Evolutionary conservation across 176 grass and related monocot genomes (phyloP).

Genomic region (Pontederia paniculata): DNA sequence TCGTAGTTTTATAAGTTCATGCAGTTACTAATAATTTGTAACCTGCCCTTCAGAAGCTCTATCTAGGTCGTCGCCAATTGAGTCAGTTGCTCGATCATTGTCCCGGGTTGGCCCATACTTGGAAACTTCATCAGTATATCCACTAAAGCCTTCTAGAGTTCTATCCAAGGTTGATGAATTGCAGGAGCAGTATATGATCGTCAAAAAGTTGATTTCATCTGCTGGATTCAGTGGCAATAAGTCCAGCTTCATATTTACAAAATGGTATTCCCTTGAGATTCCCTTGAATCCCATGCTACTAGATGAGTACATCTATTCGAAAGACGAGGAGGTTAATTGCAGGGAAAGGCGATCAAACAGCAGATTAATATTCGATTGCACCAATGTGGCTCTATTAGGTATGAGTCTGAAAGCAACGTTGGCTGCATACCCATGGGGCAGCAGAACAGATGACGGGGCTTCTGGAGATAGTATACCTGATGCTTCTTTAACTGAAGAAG

Average conservation of each 20-base stretch:
- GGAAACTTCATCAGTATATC: constrained; percentile 54
- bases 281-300: constrained; percentile 48
- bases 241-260: not conserved
- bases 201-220: constrained; percentile 48
- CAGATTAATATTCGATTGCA: constrained; percentile 57
- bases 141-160: constrained; percentile 57
- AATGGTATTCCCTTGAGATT: constrained; percentile 34
- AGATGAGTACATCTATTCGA: constrained; percentile 22
- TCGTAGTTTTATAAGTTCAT: constrained; percentile 4
- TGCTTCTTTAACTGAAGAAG: constrained; percentile 31
- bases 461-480: constrained; percentile 12
- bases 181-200: constrained; percentile 49
- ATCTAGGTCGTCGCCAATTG: constrained; percentile 61
- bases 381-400: constrained; percentile 58
- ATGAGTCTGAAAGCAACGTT: constrained; percentile 29
- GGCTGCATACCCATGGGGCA: constrained; percentile 42
- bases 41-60: constrained; percentile 41
- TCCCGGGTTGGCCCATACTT: constrained; percentile 40
- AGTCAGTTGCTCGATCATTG: constrained; percentile 61
- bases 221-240: constrained; percentile 35
- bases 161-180: constrained; percentile 89
- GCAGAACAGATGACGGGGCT: not conserved
- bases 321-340: constrained; percentile 24
- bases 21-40: not conserved
- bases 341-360: constrained; percentile 31